Conservation (phyloP, 2,329 filamentous ascomycete genomes). For the Colletotrichum viniferum region DNA sequence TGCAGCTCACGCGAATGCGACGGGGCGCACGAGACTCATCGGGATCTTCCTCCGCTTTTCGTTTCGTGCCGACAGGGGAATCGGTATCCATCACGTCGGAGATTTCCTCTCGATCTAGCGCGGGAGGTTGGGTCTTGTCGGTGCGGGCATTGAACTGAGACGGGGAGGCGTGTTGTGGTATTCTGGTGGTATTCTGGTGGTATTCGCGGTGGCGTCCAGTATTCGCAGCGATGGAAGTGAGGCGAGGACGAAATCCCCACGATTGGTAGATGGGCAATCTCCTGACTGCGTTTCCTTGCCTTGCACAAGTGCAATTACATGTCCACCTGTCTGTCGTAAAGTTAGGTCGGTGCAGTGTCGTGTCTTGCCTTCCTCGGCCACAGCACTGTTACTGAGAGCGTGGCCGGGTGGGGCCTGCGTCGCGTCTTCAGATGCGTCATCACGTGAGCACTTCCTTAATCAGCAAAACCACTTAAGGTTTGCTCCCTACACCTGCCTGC, state of each 20-base stretch:
- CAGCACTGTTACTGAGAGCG: too few species aligned
- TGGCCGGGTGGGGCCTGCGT: background rate
- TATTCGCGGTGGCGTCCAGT: background rate
- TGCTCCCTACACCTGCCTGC: background rate
- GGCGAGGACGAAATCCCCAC: background rate
- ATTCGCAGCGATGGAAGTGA: background rate
- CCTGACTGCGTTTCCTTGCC: too few species aligned
- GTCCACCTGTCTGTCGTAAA: background rate
- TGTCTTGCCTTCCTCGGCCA: background rate
- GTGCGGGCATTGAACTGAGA: background rate
- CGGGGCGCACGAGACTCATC: slow-evolving; percentile 45
- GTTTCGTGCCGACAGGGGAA: slow-evolving; percentile 47
- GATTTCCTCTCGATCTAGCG: slow-evolving; percentile 25
- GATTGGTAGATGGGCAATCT: too few species aligned
- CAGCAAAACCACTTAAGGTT: background rate
- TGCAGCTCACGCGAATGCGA: slow-evolving; percentile 52
- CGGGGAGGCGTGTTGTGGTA: background rate
- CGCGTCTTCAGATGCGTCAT: background rate
- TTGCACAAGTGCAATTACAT: too few species aligned
- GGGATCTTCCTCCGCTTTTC: slow-evolving; percentile 48
- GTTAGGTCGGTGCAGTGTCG: background rate
- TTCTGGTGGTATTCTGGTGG: background rate
- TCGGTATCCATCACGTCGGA: slow-evolving; percentile 46
- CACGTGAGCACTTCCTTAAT: background rate
- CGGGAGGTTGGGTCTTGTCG: background rate